Base-by-base conservation (phyloP, 2,329 filamentous ascomycete genomes). In the Neofusicoccum ribis region DNA sequence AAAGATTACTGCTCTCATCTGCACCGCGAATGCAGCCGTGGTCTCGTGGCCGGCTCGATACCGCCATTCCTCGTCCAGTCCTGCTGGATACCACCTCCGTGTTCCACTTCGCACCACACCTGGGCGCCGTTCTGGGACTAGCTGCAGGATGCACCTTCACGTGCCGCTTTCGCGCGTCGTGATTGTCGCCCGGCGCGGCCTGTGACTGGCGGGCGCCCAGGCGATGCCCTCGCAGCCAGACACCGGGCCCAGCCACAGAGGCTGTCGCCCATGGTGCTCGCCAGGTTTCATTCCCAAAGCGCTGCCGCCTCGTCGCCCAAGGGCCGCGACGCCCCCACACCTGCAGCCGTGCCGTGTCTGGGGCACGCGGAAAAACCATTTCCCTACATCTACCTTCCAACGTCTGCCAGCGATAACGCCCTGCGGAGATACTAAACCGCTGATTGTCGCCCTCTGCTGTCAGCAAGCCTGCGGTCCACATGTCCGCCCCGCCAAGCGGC, bases 1-100 rank as follows among this genome's bases (percentile, higher is more conserved):
- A 59, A 64, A 41, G 51, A 64, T 43, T 59, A 64, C 51, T 58
- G 51, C 63, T 49, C 44, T 64, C 63, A 59, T 58, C 63, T 64
- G 63, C 63, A 64, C 43, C 23, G 39, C 41, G 12, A 59, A 51
- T 64, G 63, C 63, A 64, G 36, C 34, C 43, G 44, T 58, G 63
- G 63, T 64, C 63, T 64, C 63, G 63, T 64, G 63, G 63, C 59
- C 59, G 47, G 43, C 23, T 41, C 47, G 44, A 39, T 51, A 62
- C 59, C 47, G 59, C 59, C 47, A 50, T 62, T 43, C 47, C 59
- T 62, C 59, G 44, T 31, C 59, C 59, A 51, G 46, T 5, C 47
- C 59, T 62, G 59, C 59, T 60, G 41, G 56, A 47, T 60, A 60
- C 56, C 41, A 46, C 56, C 41, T 60, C 56, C 56, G 56, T 60